Percentiles rank a stretch among this genome's conserved stretches.
phyloP scores from a whole-genome alignment of 2,329 filamentous ascomycete genomes.

The Plenodomus biglobosus region DNA sequence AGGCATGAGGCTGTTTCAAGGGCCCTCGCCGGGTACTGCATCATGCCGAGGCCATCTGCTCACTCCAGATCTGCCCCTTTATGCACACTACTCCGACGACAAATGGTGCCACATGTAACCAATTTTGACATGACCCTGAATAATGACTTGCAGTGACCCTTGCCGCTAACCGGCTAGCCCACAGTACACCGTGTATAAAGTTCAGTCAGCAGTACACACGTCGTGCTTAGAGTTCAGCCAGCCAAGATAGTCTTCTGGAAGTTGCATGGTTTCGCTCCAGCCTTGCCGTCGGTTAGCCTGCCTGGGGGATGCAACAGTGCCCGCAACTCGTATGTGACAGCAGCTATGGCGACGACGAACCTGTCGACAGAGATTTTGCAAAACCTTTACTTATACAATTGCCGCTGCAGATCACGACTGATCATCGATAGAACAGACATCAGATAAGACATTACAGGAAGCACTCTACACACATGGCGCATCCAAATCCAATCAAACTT shows the following conservation, averaged over 20 bases:
- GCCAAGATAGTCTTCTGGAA: conserved; percentile 8
- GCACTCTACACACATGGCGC: not conserved
- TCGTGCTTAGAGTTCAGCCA: conserved; percentile 2
- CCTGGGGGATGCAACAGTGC: not conserved
- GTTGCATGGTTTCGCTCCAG: conserved; percentile 6
- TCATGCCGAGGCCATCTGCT: conserved; percentile 18
- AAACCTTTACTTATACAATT: not conserved
- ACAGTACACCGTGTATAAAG: too few species aligned
- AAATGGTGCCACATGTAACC: not conserved
- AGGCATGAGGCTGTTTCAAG: conserved; percentile 19
- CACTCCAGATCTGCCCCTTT: conserved; percentile 24
- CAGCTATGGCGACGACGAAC: not conserved
- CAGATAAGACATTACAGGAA: not conserved
- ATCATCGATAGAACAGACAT: not conserved
- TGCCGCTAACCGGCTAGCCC: not conserved
- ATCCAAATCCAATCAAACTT: not conserved
- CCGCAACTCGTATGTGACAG: not conserved
- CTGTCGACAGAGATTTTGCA: not conserved
- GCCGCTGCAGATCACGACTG: not conserved
- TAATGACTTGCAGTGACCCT: not conserved
- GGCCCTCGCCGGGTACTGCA: conserved; percentile 16
- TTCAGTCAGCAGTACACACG: too few species aligned
- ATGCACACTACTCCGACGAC: conserved; percentile 12
- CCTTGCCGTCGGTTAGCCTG: not conserved
- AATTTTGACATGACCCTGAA: not conserved